Percentiles rank a stretch among this genome's conserved stretches.
phyloP scores from a whole-genome alignment of 305 asterid genomes.

The Fraxinus latifolia region DNA sequence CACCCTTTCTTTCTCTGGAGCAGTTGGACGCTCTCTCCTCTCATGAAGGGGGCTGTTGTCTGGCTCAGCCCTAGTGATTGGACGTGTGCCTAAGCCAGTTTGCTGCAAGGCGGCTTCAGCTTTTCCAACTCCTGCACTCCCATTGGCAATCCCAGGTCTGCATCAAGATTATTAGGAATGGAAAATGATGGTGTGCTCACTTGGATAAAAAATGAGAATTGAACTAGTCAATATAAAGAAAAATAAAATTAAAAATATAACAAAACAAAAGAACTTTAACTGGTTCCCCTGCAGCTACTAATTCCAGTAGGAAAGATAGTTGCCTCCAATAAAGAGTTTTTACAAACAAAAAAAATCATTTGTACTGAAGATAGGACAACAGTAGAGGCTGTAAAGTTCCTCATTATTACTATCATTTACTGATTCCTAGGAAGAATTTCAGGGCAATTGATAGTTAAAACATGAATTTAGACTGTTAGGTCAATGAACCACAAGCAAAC shows the following conservation, averaged over 20 bases:
- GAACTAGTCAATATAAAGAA: conserved; percentile 15
- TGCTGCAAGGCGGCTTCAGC: conserved; percentile 57
- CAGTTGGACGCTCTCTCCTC: conserved; percentile 69
- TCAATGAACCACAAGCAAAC: background rate
- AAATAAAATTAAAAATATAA: background rate
- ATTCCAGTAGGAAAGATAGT: conserved; percentile 11
- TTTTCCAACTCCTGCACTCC: conserved; percentile 57
- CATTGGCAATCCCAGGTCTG: conserved; percentile 69
- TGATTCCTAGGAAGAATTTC: background rate
- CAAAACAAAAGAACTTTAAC: background rate
- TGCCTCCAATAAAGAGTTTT: conserved; percentile 6
- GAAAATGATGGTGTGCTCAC: background rate
- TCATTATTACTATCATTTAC: background rate
- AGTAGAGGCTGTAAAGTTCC: background rate
- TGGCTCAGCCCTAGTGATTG: conserved; percentile 63
- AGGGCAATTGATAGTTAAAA: background rate
- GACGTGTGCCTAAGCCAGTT: conserved; percentile 61
- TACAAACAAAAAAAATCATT: background rate
- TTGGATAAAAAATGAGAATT: conserved; percentile 10
- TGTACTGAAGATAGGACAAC: background rate
- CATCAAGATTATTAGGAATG: conserved; percentile 23
- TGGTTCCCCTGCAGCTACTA: conserved; percentile 5
- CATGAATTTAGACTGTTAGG: background rate
- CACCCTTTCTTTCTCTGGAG: conserved; percentile 71
- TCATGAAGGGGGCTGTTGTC: conserved; percentile 64